phyloP scores from a whole-genome alignment of 2,329 filamentous ascomycete genomes.

The Aspergillus sp. region DNA sequence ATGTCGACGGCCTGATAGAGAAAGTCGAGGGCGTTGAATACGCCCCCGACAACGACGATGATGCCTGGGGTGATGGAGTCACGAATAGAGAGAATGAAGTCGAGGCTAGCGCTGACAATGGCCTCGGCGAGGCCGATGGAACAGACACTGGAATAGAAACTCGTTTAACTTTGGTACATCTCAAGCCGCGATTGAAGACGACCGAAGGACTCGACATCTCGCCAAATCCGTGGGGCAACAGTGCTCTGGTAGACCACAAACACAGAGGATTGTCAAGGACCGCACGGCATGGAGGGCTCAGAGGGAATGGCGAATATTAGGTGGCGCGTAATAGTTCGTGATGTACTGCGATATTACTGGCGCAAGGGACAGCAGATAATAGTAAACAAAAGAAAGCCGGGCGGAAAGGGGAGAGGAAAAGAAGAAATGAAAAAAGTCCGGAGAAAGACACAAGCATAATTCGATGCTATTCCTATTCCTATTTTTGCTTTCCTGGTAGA shows the following conservation, averaged over 20 bases:
- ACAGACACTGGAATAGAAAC: slow-evolving; percentile 1
- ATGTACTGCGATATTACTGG: neutral
- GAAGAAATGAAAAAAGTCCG: neutral
- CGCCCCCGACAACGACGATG: neutral
- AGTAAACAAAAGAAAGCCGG: neutral
- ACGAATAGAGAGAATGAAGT: neutral
- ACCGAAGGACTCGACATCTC: slow-evolving; percentile 21
- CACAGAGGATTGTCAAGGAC: slow-evolving; percentile 5
- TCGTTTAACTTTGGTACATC: slow-evolving; percentile 19
- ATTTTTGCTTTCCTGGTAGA: neutral
- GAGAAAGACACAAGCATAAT: neutral
- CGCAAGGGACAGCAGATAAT: neutral
- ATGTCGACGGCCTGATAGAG: neutral
- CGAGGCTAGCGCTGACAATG: neutral
- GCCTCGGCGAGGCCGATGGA: neutral
- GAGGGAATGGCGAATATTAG: neutral
- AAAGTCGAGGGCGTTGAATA: neutral
- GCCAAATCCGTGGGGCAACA: slow-evolving; percentile 12
- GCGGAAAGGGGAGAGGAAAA: neutral
- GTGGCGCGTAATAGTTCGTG: neutral
- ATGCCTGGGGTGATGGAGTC: neutral
- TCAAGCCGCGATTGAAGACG: slow-evolving; percentile 16
- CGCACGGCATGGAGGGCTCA: neutral
- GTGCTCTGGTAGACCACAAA: slow-evolving; percentile 3
- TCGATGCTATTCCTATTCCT: neutral